Conservation (phyloP, 345 rosid genomes). For the Sisymbrium irio region DNA sequence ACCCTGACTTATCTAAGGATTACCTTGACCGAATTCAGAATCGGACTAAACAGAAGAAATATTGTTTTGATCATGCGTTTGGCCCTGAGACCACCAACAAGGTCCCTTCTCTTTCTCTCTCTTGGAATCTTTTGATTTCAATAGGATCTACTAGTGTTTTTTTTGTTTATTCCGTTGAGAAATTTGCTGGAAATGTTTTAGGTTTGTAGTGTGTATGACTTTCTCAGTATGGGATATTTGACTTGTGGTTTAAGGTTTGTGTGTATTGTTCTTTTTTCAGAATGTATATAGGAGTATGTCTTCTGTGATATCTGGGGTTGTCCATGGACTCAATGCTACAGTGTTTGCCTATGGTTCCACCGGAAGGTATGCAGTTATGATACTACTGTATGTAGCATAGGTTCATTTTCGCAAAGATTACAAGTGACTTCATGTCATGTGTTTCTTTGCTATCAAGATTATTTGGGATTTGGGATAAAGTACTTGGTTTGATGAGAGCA, state of each 20-base stretch:
- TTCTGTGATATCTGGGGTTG: constrained; percentile 76
- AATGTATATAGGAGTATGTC: constrained; percentile 69
- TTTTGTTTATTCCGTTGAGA: not conserved
- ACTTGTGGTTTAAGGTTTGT: constrained; percentile 28
- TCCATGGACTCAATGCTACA: constrained; percentile 90
- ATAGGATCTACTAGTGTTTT: not conserved
- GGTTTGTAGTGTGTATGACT: not conserved
- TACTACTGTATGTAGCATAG: not conserved
- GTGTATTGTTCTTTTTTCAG: constrained; percentile 41
- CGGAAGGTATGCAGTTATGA: constrained; percentile 64
- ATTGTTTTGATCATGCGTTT: constrained; percentile 84
- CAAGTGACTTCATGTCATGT: constrained; percentile 1
- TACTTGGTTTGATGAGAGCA: constrained; percentile 9
- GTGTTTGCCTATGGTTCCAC: constrained; percentile 97
- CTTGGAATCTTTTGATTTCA: constrained; percentile 39
- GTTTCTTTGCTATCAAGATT: not conserved
- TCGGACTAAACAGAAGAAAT: constrained; percentile 81
- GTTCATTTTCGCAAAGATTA: not conserved
- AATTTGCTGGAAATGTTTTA: not conserved
- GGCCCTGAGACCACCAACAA: constrained; percentile 60
- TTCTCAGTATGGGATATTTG: not conserved
- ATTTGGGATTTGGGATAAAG: not conserved
- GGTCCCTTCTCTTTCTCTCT: constrained; percentile 25
- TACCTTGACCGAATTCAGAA: constrained; percentile 79
- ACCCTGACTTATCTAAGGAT: constrained; percentile 85